Evolutionary conservation across 371 early-diverging fungal species (phyloP).

Genomic region (Zancudomyces culisetae): DNA sequence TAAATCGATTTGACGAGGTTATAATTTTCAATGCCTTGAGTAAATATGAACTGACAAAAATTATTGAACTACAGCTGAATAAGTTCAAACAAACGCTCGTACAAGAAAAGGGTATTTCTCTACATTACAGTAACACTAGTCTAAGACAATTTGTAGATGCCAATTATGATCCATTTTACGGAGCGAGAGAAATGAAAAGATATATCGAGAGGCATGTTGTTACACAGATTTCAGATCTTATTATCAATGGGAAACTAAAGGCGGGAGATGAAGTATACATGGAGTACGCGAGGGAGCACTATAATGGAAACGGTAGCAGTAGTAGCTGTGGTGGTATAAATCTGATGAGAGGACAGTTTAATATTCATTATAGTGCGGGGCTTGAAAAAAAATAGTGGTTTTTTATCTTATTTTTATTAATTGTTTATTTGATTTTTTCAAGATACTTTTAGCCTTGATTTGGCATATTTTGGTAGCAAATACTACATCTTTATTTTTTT

Average conservation of each 20-base stretch:
- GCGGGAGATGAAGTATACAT: too few species aligned
- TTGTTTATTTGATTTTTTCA: too few species aligned
- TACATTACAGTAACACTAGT: constrained; percentile 32
- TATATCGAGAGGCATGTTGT: constrained; percentile 50
- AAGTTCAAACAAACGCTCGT: constrained; percentile 38
- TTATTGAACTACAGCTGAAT: constrained; percentile 39
- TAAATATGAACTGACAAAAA: constrained; percentile 27
- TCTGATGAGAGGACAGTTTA: too few species aligned
- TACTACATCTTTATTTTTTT: too few species aligned
- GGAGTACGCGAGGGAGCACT: too few species aligned
- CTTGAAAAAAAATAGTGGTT: too few species aligned
- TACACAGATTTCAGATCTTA: constrained; percentile 46
- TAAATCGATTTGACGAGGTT: constrained; percentile 70
- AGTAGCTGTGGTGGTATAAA: too few species aligned
- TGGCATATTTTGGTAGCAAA: too few species aligned
- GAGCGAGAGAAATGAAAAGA: constrained; percentile 59
- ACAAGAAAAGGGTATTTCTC: constrained; percentile 32
- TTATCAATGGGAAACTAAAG: constrained; percentile 34
- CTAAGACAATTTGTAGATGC: constrained; percentile 32
- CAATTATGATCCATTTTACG: constrained; percentile 50
- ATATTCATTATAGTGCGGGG: too few species aligned
- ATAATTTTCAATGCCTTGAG: constrained; percentile 52
- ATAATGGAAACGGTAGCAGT: too few species aligned
- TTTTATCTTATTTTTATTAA: too few species aligned
- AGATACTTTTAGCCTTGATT: too few species aligned